phyloP scores from a whole-genome alignment of 179 eudicot species.

The Spinacia oleracea region DNA sequence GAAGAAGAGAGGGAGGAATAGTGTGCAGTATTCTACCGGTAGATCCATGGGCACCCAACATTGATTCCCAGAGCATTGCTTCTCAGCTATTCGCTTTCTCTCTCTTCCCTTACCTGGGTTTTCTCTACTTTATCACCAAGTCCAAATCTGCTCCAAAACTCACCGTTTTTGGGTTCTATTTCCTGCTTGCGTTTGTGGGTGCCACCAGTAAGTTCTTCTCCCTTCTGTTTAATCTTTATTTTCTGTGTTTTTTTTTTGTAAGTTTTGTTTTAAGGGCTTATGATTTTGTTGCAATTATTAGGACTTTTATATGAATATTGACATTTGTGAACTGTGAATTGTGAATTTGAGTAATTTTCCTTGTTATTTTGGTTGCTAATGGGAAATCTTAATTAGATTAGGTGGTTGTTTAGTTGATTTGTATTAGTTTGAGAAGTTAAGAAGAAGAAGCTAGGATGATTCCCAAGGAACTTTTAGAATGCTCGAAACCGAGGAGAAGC shows the following conservation, averaged over 20 bases:
- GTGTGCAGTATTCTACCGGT: constrained; percentile 54
- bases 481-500: not conserved
- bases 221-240: not conserved
- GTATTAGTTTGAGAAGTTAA: not conserved
- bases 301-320: not conserved
- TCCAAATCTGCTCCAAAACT: constrained; percentile 87
- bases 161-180: constrained; percentile 95
- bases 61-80: constrained; percentile 94
- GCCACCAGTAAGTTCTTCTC: constrained; percentile 75
- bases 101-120: constrained; percentile 90
- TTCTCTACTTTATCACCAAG: constrained; percentile 85
- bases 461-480: not conserved
- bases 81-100: constrained; percentile 93
- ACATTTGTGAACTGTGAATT: too few relatives aligned
- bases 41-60: constrained; percentile 95
- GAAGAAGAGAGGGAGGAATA: constrained; percentile 27
- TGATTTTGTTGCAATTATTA: not conserved
- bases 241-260: not conserved
- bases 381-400: not conserved
- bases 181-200: constrained; percentile 98
- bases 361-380: not conserved
- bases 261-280: not conserved
- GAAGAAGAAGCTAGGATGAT: not conserved
- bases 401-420: not conserved
- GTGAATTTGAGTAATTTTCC: not conserved